Base-by-base conservation (phyloP, 129 eudicot genomes). In the Tagetes patula region DNA sequence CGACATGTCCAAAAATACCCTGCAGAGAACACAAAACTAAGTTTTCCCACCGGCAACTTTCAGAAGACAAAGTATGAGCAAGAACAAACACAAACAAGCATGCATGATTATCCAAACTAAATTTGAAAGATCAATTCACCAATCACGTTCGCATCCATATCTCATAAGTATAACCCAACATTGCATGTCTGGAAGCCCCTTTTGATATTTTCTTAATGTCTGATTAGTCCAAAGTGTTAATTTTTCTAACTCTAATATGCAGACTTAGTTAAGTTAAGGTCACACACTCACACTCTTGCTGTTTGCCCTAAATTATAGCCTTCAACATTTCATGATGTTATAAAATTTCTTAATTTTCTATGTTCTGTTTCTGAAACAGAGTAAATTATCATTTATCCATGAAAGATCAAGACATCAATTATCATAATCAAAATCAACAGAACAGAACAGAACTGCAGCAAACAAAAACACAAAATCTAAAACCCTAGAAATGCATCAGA, bases 1-100 rank as follows among this genome's bases (percentile, higher is more conserved):
- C 96, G 92, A 77, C 87, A 93, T 87, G 54, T 78, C 33, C 80
- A 93, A 71, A 2, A 55, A 6, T 74, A 93, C 74, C 75, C 98
- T 93, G 92, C 79, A 49, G 31, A 76, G 3, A 55, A 77, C 56
- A n/a, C 37, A 66, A 49, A 42, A 69, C 27, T 5, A 73, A 72
- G 56, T 52, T 66, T 77, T 33, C 66, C 33, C 56, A 67, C 67
- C 34, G 50, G 8, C 49, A 39, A 76, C n/a, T 48, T 32, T 7
- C 31, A 48, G 31, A 72, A 69, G 36, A n/a, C 46, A 65, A 38
- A 8, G 32, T 45, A 10, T 20, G 34, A 1, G 3, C 43, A 66
- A 56, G 46, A 67, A 45, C 34, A 8, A 47, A 53, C 41, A 30
- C 10, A 43, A 58, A 36, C 13, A 34, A 30, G 5, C 9, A 13